These are phyloP conservation scores for Hyaloperonospora brassicae DNA, from an alignment of 352 stramenopile species.

Conservation along the genomic window DNA sequence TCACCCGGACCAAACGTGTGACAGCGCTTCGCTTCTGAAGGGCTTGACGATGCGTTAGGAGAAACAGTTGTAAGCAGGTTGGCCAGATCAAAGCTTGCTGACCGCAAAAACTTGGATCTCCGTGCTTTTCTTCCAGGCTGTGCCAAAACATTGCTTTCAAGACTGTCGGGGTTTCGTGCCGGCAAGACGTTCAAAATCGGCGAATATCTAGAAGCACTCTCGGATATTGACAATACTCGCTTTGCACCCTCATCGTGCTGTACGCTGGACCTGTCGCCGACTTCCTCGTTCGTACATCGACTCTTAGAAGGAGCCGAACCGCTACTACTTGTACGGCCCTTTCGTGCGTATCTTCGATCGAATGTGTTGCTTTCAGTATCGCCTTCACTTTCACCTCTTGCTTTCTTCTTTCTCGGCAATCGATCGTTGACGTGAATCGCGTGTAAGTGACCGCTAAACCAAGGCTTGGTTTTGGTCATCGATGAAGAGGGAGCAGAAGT, in stretches of 20 bases:
- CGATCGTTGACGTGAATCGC: conserved; percentile 66
- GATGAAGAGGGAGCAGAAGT: conserved; percentile 15
- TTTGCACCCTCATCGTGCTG: conserved; percentile 14
- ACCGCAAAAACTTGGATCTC: conserved; percentile 57
- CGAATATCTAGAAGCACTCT: neutral
- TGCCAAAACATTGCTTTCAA: conserved; percentile 2
- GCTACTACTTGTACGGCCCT: conserved; percentile 16
- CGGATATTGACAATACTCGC: conserved; percentile 5
- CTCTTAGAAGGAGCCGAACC: conserved; percentile 16
- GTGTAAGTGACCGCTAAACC: conserved; percentile 63
- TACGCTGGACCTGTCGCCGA: conserved; percentile 12
- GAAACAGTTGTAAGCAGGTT: conserved; percentile 31
- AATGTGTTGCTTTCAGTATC: conserved; percentile 21
- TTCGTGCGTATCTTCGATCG: conserved; percentile 15
- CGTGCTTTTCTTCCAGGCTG: conserved; percentile 15
- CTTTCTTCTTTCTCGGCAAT: conserved; percentile 44
- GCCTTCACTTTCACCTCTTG: conserved; percentile 21
- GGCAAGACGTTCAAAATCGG: conserved; percentile 9
- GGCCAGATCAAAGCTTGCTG: conserved; percentile 67
- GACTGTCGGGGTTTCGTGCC: neutral
- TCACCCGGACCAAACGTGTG: conserved; percentile 24
- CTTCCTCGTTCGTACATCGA: conserved; percentile 19
- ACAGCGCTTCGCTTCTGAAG: conserved; percentile 20
- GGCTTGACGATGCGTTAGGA: conserved; percentile 17
- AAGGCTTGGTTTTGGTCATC: conserved; percentile 34